Evolutionary conservation across 305 asterid species (phyloP).

Genomic region (Fraxinus baroniana): DNA sequence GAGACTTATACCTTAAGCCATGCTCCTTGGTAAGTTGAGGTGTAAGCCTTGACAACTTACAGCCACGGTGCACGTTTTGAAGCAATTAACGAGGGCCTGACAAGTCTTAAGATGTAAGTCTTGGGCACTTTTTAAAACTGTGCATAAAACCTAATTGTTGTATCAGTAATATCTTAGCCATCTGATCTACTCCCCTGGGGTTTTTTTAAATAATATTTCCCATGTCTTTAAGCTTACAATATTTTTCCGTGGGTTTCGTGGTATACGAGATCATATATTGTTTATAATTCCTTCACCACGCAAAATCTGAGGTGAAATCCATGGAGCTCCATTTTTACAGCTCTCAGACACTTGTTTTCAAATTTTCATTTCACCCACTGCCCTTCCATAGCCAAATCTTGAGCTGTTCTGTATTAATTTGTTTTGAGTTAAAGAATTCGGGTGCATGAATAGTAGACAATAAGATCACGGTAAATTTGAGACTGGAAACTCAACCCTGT

Average conservation of each 20-base stretch:
- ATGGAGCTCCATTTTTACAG: neutral
- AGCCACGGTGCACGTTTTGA: neutral
- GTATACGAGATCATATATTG: neutral
- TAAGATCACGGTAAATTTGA: neutral
- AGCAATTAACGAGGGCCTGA: neutral
- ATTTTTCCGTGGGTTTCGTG: slow-evolving; percentile 4
- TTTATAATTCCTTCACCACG: neutral
- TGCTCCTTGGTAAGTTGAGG: neutral
- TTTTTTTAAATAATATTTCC: neutral
- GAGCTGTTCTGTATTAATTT: neutral
- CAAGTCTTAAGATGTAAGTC: neutral
- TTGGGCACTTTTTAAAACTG: neutral
- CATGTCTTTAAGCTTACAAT: neutral
- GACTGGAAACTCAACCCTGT: neutral
- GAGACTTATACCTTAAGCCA: neutral
- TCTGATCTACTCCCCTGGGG: slow-evolving; percentile 2
- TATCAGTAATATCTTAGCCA: neutral
- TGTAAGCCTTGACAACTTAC: neutral
- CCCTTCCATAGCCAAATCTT: neutral
- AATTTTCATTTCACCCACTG: neutral
- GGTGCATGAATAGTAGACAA: neutral
- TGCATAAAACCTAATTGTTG: neutral
- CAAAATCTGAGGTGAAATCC: neutral
- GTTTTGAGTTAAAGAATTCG: neutral
- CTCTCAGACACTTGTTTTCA: neutral